Evolutionary conservation across 2,329 filamentous ascomycete species (phyloP), one percentile per base, ranked within the genome.

Genomic region (Colletotrichum sp.): DNA sequence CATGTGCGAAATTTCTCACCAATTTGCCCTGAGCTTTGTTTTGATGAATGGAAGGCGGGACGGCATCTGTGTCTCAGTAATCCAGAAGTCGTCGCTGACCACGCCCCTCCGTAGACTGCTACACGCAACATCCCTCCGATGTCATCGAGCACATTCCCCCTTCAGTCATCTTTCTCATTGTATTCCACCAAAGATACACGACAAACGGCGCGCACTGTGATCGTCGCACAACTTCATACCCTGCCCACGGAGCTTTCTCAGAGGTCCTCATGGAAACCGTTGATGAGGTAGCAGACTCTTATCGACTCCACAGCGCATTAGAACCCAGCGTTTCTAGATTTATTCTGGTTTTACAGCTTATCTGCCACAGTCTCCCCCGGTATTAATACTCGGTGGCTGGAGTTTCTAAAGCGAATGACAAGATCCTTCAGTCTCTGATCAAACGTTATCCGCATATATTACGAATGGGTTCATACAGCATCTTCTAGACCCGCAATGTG

Each of bases 141-240:
- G 6, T 13, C 44, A 13, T 5, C 3, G 12, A 19, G 3, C 44
- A n/a, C 44, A 7, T 4, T 48, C 19, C 8, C 36, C 19, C 19
- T 48, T 11, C 5, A 11, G 3, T 48, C 19, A 0, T 22, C 19
- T n/a, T 48, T 48, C 44, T 48, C 1, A 4, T 12, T 1, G 1
- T 48, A 22, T 52, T 22, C n/a, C 44, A 2, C 3, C 1, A 15
- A 11, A 52, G 0, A 52, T 13, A 52, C 1, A 52, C 2, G n/a
- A 7, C 0, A 48, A 0, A n/a, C 1, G 39, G 5, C 39, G 0
- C 0, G 6, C 6, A 5, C n/a, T 52, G 0, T 52, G 0, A 8
- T 52, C 44, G n/a, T 52, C 44, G 8, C n/a, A 22, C 12, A 2
- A 2, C 4, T 22, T 0, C 6, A 52, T 52, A 3, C 2, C 6